Conservation (phyloP, 345 rosid species). For the Reutealis trisperma region DNA sequence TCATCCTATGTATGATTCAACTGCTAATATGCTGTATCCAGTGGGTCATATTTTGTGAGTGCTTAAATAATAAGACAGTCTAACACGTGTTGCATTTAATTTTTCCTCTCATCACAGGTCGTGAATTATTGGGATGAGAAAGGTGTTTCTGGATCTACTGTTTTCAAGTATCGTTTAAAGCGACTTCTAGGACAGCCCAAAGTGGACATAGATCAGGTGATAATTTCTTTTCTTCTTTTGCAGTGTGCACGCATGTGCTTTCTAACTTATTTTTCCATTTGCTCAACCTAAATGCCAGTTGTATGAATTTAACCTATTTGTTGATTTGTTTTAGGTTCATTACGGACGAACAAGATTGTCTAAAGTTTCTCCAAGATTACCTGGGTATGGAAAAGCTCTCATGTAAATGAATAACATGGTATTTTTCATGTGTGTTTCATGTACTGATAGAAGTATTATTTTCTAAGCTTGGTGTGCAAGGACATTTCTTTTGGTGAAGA, state of each 20-base stretch:
- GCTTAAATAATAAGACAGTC: neutral
- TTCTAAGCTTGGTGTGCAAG: conserved; percentile 20
- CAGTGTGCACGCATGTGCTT: neutral
- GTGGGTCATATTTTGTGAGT: too few relatives aligned
- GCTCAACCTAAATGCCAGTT: neutral
- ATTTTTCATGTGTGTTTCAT: neutral
- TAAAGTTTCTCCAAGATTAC: conserved; percentile 4
- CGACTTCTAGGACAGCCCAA: conserved; percentile 18
- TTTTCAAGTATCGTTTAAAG: conserved; percentile 30
- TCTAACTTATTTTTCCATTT: neutral
- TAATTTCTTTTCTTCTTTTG: neutral
- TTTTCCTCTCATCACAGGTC: conserved; percentile 24
- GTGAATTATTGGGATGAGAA: conserved; percentile 19
- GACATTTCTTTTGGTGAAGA: conserved; percentile 25
- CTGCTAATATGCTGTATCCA: too few relatives aligned
- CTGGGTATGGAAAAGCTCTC: conserved; percentile 29
- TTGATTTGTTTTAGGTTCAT: conserved; percentile 29
- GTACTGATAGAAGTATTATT: neutral
- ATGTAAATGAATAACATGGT: neutral
- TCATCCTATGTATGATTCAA: too few relatives aligned
- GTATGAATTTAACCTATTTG: conserved; percentile 2
- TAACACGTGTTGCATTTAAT: neutral
- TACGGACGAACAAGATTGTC: conserved; percentile 10
- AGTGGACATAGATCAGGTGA: conserved; percentile 27
- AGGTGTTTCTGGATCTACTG: conserved; percentile 26